Base-by-base conservation (phyloP, 2,329 filamentous ascomycete species). In the Trichoderma brevicompactum region DNA sequence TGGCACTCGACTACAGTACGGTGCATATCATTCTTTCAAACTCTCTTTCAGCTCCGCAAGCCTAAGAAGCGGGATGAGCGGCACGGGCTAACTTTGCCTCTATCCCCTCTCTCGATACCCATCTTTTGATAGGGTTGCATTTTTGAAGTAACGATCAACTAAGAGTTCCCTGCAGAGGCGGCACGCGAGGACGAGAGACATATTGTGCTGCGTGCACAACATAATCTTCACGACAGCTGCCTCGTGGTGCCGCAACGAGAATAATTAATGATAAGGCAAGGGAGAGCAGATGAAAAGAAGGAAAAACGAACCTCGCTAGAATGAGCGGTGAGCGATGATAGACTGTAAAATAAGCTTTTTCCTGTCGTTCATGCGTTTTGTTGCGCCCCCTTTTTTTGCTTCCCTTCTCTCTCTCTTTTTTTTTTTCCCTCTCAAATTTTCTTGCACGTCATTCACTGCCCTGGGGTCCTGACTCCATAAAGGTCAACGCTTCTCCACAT, bases 91-190 rank as follows among this genome's bases (percentile, higher is more conserved):
- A 32, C 54, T 58, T 13, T 58, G 34, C n/a, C 32, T 38, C 17
- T 32, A 50, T 17, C 34, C 19, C 19, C 32, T 32, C 38, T 38
- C 38, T 15, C n/a, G 23, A 19, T 59, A 7, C 7, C 36, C 32
- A 34, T 44, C 32, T 28, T 28, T 23, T 38, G 17, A 28, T 40
- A 38, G 23, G 38, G 48, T 32, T 49, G 73, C 64, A 32, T 28
- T 53, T 73, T 72, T 32, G 41, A 44, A 59, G 46, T 48, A 65
- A 49, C 55, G 64, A 32, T 65, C 58, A 49, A 40, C n/a, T 43
- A 40, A 49, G 43, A 32, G 55, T 60, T 43, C 55, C 64, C 61
- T 65, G 64, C 64, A 65, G 55, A 46, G 23, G 19, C n/a, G 17
- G 46, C 55, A 48, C 55, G 19, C 63, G 38, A 64, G 44, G 48